A percentile compares a stretch with the other conserved stretches of the same genome.
phyloP scores from a whole-genome alignment of 2,329 filamentous ascomycete genomes.

The Aspergillus sp. region DNA sequence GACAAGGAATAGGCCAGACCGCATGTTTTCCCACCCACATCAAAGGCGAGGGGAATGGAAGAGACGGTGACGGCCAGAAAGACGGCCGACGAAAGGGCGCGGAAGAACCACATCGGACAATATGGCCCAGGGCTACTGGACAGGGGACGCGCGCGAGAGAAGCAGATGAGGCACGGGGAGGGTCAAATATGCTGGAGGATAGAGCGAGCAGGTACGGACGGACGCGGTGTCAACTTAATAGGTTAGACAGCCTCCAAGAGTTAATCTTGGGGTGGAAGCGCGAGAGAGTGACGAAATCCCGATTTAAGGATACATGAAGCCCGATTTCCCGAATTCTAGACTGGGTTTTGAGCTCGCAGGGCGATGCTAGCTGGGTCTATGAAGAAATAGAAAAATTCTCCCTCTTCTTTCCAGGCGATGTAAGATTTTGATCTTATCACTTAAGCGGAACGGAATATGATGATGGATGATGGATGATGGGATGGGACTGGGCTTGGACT shows the following conservation, averaged over 20 bases:
- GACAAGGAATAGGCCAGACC: constrained; percentile 91
- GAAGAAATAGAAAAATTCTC: not conserved
- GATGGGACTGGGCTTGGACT: constrained; percentile 3
- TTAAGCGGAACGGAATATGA: constrained; percentile 16
- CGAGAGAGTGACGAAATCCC: not conserved
- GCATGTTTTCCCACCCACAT: constrained; percentile 93
- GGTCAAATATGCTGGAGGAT: not conserved
- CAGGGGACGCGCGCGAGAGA: constrained; percentile 3
- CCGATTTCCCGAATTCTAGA: not conserved
- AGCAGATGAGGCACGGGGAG: not conserved
- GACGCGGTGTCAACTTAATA: not conserved
- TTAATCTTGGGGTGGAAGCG: not conserved
- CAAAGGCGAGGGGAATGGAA: constrained; percentile 94
- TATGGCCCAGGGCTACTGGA: constrained; percentile 6
- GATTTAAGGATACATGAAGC: constrained; percentile 14
- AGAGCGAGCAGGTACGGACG: not conserved
- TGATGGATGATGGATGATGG: constrained; percentile 4
- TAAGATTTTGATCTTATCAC: constrained; percentile 26
- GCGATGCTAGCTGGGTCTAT: not conserved
- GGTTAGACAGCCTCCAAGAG: not conserved
- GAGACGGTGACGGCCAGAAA: constrained; percentile 93
- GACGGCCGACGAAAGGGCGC: constrained; percentile 73
- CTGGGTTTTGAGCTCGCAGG: not conserved
- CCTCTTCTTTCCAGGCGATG: not conserved
- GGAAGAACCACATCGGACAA: constrained; percentile 75